A percentile compares a stretch with the other conserved stretches of the same genome.
Evolutionary conservation across 768 basidiomycete genomes (phyloP).

Genomic region (Dentipellis sp.): DNA sequence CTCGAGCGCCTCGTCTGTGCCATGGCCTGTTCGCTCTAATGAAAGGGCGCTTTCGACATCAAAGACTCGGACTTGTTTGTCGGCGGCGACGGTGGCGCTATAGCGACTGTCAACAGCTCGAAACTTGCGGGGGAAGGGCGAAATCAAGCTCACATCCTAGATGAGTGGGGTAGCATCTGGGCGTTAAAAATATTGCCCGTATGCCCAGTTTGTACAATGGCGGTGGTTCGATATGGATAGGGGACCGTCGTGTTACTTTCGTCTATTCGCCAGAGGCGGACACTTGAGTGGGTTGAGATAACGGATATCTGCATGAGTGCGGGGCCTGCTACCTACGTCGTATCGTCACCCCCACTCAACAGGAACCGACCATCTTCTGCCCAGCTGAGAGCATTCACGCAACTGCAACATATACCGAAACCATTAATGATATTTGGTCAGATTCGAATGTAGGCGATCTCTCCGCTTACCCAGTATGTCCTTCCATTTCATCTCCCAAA

Average conservation of each 20-base stretch:
- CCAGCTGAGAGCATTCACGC: constrained; percentile 76
- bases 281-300: constrained; percentile 25
- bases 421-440: not conserved
- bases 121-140: not conserved
- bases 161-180: constrained; percentile 69
- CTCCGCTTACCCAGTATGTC: constrained; percentile 58
- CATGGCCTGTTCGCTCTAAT: not conserved
- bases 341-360: constrained; percentile 68
- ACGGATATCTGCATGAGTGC: not conserved
- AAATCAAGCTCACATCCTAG: constrained; percentile 51
- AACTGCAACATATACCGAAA: constrained; percentile 30
- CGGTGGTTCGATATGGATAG: constrained; percentile 43
- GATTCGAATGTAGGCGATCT: not conserved
- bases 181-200: constrained; percentile 79
- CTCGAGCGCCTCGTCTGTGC: not conserved
- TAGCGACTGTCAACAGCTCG: constrained; percentile 4
- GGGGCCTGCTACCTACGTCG: constrained; percentile 34
- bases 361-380: constrained; percentile 54
- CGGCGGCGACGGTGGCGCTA: constrained; percentile 69
- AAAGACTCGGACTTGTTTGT: constrained; percentile 69
- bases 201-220: constrained; percentile 75
- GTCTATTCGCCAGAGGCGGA: constrained; percentile 75
- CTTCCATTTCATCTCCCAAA: constrained; percentile 44
- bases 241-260: constrained; percentile 37
- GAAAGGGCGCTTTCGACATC: constrained; percentile 32